phyloP scores from a whole-genome alignment of 176 grass and related monocot species.

The Eleusine indica region DNA sequence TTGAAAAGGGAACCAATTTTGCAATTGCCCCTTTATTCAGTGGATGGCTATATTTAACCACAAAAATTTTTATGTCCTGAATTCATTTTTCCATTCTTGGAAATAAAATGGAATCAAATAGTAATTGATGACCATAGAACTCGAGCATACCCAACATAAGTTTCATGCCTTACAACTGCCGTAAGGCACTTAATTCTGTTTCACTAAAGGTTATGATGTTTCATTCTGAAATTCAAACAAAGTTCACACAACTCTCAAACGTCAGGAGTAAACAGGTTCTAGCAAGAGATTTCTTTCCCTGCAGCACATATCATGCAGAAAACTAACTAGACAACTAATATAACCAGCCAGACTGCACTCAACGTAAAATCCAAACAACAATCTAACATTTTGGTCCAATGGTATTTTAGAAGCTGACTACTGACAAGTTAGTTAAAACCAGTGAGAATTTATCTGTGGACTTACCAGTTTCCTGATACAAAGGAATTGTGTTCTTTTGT shows the following conservation, averaged over 20 bases:
- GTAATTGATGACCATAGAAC: neutral
- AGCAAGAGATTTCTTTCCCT: neutral
- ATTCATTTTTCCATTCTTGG: neutral
- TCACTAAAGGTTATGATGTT: neutral
- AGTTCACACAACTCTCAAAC: neutral
- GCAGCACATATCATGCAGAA: neutral
- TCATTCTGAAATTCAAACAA: neutral
- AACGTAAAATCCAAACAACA: neutral
- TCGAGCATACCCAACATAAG: neutral
- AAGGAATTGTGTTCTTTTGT: conserved; percentile 60
- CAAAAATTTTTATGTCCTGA: neutral
- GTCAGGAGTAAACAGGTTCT: neutral
- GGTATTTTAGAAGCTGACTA: neutral
- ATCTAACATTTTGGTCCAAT: neutral
- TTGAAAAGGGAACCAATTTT: too few relatives aligned
- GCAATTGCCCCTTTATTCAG: neutral
- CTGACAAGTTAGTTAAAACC: neutral
- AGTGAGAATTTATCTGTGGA: neutral
- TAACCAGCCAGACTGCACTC: neutral
- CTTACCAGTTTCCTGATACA: conserved; percentile 73
- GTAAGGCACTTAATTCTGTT: neutral
- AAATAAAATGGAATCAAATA: neutral
- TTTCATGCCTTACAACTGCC: neutral
- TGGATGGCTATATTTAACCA: neutral
- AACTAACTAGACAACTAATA: neutral